A percentile compares a stretch with the other conserved stretches of the same genome.
Evolutionary conservation across 768 basidiomycete species (phyloP).

Genomic region (Multifurca ochricompacta): DNA sequence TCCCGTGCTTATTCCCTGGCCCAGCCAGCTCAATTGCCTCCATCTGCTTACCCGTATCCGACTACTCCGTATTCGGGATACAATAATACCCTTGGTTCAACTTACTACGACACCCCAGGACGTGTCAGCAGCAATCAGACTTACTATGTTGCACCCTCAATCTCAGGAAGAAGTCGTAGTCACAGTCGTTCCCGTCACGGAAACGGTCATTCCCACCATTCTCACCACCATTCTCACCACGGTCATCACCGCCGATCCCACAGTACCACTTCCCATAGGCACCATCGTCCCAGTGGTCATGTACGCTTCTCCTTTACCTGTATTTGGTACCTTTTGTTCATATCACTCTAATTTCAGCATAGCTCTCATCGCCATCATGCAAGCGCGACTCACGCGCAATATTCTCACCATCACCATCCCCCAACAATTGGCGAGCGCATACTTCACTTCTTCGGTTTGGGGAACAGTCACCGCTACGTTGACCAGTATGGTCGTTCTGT

Average conservation of each 20-base stretch:
- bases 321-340: not conserved
- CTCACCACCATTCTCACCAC: constrained; percentile 11
- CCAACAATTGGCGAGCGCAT: constrained; percentile 33
- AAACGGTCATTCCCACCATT: constrained; percentile 15
- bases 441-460: constrained; percentile 32
- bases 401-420: constrained; percentile 3
- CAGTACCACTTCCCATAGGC: constrained; percentile 7
- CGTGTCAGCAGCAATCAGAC: constrained; percentile 3
- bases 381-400: not conserved
- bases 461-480: constrained; percentile 25
- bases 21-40: not conserved
- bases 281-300: constrained; percentile 7
- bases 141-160: constrained; percentile 20
- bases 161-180: constrained; percentile 17
- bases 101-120: constrained; percentile 6
- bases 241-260: constrained; percentile 17
- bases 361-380: constrained; percentile 10
- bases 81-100: constrained; percentile 4
- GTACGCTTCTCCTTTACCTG: constrained; percentile 9
- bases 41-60: constrained; percentile 22
- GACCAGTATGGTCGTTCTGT: constrained; percentile 42
- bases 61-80: constrained; percentile 22
- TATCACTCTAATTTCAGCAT: not conserved
- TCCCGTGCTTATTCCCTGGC: constrained; percentile 22
- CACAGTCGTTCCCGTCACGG: constrained; percentile 21